Percentiles rank a stretch among this genome's conserved stretches.
Evolutionary conservation across 2,329 filamentous ascomycete species (phyloP).

Genomic region (Sphaerulina musiva): DNA sequence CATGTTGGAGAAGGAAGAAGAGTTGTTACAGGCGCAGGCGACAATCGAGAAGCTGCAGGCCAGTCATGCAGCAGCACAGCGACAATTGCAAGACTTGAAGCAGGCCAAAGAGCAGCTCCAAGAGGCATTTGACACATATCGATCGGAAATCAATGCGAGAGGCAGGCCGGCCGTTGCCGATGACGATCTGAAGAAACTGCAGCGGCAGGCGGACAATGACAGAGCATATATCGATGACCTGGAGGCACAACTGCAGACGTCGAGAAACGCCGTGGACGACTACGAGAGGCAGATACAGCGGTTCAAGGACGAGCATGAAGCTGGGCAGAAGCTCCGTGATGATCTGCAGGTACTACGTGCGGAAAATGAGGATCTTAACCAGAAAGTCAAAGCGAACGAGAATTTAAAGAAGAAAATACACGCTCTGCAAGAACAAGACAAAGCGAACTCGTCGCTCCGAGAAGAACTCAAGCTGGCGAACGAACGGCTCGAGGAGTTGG

Average conservation of each 20-base stretch:
- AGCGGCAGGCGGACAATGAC: slow-evolving; percentile 40
- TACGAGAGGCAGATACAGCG: slow-evolving; percentile 43
- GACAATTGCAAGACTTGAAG: slow-evolving; percentile 39
- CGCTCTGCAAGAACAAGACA: slow-evolving; percentile 44
- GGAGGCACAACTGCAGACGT: slow-evolving; percentile 42
- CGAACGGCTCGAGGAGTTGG: slow-evolving; percentile 42
- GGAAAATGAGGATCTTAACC: slow-evolving; percentile 45
- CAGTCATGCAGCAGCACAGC: slow-evolving; percentile 36
- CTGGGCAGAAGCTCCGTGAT: slow-evolving; percentile 45
- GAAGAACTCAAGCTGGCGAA: slow-evolving; percentile 42
- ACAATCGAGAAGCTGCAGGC: slow-evolving; percentile 41
- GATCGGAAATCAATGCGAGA: slow-evolving; percentile 40
- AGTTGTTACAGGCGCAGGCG: slow-evolving; percentile 44
- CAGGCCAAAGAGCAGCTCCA: slow-evolving; percentile 42
- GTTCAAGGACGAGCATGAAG: slow-evolving; percentile 39
- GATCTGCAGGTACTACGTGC: slow-evolving; percentile 45
- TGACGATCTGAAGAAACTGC: slow-evolving; percentile 41
- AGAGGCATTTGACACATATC: slow-evolving; percentile 44
- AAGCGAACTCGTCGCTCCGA: slow-evolving; percentile 38
- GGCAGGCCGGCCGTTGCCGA: slow-evolving; percentile 35
- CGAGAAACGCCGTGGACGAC: slow-evolving; percentile 40
- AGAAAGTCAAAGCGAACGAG: slow-evolving; percentile 47
- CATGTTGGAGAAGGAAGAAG: slow-evolving; percentile 46
- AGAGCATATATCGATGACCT: slow-evolving; percentile 47
- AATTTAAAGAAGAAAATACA: slow-evolving; percentile 51